Percentiles rank a stretch among this genome's conserved stretches.
Conservation (phyloP, 2,329 filamentous ascomycete species). For the Talaromyces sp. region DNA sequence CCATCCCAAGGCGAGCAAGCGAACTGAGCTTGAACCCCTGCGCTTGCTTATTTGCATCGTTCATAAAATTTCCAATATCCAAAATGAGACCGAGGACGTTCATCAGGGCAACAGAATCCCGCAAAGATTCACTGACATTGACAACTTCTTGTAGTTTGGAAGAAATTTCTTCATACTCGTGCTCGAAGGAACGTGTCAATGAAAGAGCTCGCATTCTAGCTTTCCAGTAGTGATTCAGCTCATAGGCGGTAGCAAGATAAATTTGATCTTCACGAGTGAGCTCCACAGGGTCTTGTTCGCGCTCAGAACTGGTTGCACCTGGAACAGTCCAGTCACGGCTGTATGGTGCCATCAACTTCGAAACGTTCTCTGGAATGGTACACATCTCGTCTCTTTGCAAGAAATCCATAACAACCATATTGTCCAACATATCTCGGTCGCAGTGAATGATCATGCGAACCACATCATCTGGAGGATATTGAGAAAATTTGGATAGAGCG, state of each 20-base stretch:
- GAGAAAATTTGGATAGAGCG: slow-evolving; percentile 90
- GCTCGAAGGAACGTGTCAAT: slow-evolving; percentile 79
- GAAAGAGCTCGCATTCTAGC: slow-evolving; percentile 89
- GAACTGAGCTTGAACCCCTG: slow-evolving; percentile 97
- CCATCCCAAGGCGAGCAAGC: slow-evolving; percentile 88
- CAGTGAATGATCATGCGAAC: slow-evolving; percentile 95
- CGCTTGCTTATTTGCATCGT: slow-evolving; percentile 97
- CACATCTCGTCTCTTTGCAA: slow-evolving; percentile 89
- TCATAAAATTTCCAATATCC: slow-evolving; percentile 99
- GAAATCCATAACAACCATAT: slow-evolving; percentile 94
- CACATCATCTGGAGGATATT: slow-evolving; percentile 78
- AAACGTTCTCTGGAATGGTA: slow-evolving; percentile 85
- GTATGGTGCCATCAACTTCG: slow-evolving; percentile 92
- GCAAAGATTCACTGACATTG: slow-evolving; percentile 80
- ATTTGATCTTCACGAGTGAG: slow-evolving; percentile 95
- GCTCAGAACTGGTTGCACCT: slow-evolving; percentile 72
- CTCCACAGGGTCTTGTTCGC: slow-evolving; percentile 84
- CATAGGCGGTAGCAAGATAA: slow-evolving; percentile 88
- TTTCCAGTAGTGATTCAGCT: slow-evolving; percentile 98
- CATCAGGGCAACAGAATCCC: slow-evolving; percentile 91
- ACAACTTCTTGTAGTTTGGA: slow-evolving; percentile 85
- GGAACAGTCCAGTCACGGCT: slow-evolving; percentile 95
- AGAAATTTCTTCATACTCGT: slow-evolving; percentile 89
- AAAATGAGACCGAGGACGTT: slow-evolving; percentile 94
- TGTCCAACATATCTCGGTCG: slow-evolving; percentile 84